Evolutionary conservation across 2,329 filamentous ascomycete species (phyloP).

Genomic region (Trichoderma sp.): DNA sequence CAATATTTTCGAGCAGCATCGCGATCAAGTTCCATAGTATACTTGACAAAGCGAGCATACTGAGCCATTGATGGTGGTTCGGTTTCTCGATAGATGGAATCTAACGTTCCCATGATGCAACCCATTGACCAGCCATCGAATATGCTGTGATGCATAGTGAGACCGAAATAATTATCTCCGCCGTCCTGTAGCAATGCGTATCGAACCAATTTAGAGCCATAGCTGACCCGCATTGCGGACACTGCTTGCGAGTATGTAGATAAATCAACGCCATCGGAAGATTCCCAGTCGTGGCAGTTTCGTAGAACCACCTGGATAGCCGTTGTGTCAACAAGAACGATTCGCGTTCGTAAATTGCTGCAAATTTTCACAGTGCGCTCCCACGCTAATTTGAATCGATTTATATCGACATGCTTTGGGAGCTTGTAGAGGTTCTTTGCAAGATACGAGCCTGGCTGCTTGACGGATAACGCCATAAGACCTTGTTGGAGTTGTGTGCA

Average conservation of each 20-base stretch:
- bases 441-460: slow-evolving; percentile 1
- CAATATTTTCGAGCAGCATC: neutral
- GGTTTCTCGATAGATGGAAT: neutral
- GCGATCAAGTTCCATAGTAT: neutral
- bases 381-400: slow-evolving; percentile 26
- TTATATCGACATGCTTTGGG: neutral
- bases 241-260: neutral
- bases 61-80: slow-evolving; percentile 17
- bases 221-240: neutral
- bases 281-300: neutral
- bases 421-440: slow-evolving; percentile 9
- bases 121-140: slow-evolving; percentile 17
- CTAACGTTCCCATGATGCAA: neutral
- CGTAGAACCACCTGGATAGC: neutral
- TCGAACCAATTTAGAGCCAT: neutral
- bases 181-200: neutral
- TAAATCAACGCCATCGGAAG: neutral
- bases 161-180: neutral
- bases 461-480: neutral
- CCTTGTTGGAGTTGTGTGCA: neutral
- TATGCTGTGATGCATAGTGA: slow-evolving; percentile 6
- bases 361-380: neutral
- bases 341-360: slow-evolving; percentile 11
- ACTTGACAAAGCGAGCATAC: slow-evolving; percentile 10
- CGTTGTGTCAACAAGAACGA: neutral